Conservation (phyloP, 1,139 yeast genomes). For the Candida sp. region DNA sequence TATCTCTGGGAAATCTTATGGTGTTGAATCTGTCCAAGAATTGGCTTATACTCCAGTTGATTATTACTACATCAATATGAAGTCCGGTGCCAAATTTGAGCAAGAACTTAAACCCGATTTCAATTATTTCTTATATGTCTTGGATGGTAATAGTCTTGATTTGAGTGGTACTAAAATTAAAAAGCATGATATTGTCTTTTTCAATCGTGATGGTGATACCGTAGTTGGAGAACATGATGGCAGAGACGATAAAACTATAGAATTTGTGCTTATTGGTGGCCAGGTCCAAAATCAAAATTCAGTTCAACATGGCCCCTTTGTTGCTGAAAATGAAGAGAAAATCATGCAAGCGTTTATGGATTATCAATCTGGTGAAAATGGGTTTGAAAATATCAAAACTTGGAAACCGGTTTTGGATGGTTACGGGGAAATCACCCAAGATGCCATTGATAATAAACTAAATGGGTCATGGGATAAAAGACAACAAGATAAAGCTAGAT, state of each 20-base stretch:
- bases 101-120: constrained; percentile 62
- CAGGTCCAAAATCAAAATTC: constrained; percentile 71
- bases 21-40: constrained; percentile 68
- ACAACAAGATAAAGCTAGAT: constrained; percentile 24
- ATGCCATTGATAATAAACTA: constrained; percentile 40
- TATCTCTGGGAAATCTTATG: constrained; percentile 75
- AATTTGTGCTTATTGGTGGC: constrained; percentile 76
- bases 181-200: constrained; percentile 56
- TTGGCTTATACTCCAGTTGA: constrained; percentile 85
- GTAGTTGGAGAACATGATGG: constrained; percentile 39
- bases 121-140: constrained; percentile 71
- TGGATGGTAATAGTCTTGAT: constrained; percentile 56
- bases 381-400: constrained; percentile 65
- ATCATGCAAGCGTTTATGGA: constrained; percentile 69
- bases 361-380: constrained; percentile 65
- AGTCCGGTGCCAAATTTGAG: constrained; percentile 64
- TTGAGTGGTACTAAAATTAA: constrained; percentile 39
- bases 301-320: constrained; percentile 91
- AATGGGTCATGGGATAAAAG: constrained; percentile 32
- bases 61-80: constrained; percentile 64
- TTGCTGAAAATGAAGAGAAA: constrained; percentile 60
- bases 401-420: constrained; percentile 62
- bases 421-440: constrained; percentile 53
- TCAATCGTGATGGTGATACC: constrained; percentile 61
- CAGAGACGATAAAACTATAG: constrained; percentile 29